These are phyloP conservation scores for Penicillium aurantiogriseum DNA, from an alignment of 2,329 filamentous ascomycete species.

Conservation along the genomic window DNA sequence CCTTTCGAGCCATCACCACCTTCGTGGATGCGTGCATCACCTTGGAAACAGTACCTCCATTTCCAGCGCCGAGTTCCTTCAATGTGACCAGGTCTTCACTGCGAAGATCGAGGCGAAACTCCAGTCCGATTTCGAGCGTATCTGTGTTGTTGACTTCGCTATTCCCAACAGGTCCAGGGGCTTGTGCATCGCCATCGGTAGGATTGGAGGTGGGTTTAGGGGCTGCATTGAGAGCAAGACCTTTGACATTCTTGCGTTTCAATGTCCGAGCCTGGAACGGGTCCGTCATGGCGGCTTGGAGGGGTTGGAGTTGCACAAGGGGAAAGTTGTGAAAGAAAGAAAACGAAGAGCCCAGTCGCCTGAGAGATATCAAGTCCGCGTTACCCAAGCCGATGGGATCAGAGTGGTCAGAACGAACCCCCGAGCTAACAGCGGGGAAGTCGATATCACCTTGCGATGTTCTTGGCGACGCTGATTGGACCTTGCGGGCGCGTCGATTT, in stretches of 20 bases:
- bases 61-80: conserved; percentile 92
- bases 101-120: conserved; percentile 89
- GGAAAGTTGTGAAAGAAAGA: conserved; percentile 4
- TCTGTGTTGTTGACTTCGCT: conserved; percentile 61
- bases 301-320: conserved; percentile 1
- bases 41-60: conserved; percentile 97
- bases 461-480: conserved; percentile 31
- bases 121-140: conserved; percentile 90
- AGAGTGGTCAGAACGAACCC: conserved; percentile 17
- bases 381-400: conserved; percentile 17
- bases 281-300: conserved; percentile 52
- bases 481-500: conserved; percentile 26
- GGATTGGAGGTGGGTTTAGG: conserved; percentile 68
- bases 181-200: conserved; percentile 67
- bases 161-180: conserved; percentile 59
- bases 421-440: conserved; percentile 28
- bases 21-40: conserved; percentile 93
- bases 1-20: conserved; percentile 97
- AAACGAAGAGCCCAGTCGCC: neutral
- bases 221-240: conserved; percentile 79
- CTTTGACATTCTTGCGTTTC: conserved; percentile 99
- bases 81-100: conserved; percentile 90
- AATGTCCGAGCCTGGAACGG: conserved; percentile 70
- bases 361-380: neutral
- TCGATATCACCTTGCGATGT: conserved; percentile 29